Evolutionary conservation across 1,284 basidiomycete species (phyloP), one percentile per base, ranked within the genome.

Genomic region (Limonomyces culmigenus): DNA sequence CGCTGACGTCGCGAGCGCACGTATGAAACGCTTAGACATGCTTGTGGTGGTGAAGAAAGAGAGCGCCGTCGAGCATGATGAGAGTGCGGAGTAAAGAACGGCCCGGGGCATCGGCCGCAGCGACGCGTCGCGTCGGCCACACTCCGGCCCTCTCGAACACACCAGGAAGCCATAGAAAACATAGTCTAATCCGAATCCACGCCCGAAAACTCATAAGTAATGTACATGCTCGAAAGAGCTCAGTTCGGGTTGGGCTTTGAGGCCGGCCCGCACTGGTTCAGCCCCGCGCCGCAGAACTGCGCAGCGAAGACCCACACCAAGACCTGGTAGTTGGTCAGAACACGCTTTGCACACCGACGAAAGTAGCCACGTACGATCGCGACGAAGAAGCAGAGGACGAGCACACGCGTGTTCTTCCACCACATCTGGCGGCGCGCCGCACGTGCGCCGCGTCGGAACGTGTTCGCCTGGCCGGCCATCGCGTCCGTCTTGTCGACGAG

Each of bases 401-500:
- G 51, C 34, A 89, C 73, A 55, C 83, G 78, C 43, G 65, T 75
- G 50, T 88, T 93, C 58, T 75, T 79, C 91, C 91, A 98, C 87
- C 93, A 97, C 83, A 96, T 93, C 53, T 92, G 78, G 42, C 91
- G 66, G 32, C 93, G 63, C 12, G 92, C 76, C 2, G 68, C 75
- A 27, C 89, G 70, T 4, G 92, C 91, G 2, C 93, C 86, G 35
- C 93, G 67, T 33, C 92, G 62, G 60, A 99, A 99, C 2, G 89
- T 89, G n/a, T 87, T 85, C 5, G 92, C 89, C 56, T 98, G 92
- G 19, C 78, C 80, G 2, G 88, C 86, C 70, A 97, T 88, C 40
- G 74, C 84, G 53, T 97, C 92, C 20, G 93, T 98, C 67, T 97
- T 92, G 64, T 97, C 89, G 32, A 98, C 84, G 30, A 99, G 68